A percentile compares a stretch with the other conserved stretches of the same genome.
Evolutionary conservation across 495 filamentous ascomycete genomes (phyloP).

Genomic region (Trypethelium eluteriae): DNA sequence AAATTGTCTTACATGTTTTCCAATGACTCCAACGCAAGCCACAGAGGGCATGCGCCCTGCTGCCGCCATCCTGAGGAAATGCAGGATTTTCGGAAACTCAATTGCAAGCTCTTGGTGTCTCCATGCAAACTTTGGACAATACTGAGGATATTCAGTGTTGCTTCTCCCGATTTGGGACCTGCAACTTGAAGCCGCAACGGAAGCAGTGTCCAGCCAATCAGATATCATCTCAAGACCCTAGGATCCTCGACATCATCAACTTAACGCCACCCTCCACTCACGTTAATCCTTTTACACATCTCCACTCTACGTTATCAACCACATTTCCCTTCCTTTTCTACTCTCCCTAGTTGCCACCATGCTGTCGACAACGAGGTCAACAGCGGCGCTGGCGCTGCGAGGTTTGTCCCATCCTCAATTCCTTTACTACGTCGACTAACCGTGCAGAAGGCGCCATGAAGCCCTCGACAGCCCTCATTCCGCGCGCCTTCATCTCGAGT

Average conservation of each 20-base stretch:
- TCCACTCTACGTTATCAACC: constrained; percentile 19
- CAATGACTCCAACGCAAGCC: constrained; percentile 87
- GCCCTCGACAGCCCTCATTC: constrained; percentile 51
- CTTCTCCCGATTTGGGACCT: background rate
- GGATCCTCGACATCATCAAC: constrained; percentile 11
- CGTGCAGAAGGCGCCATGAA: constrained; percentile 28
- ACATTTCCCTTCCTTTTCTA: constrained; percentile 21
- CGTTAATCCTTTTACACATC: constrained; percentile 15
- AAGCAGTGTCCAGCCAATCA: background rate
- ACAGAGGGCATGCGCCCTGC: constrained; percentile 51
- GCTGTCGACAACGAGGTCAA: constrained; percentile 56
- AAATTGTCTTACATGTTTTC: constrained; percentile 60
- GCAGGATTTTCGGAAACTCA: background rate
- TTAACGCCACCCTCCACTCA: constrained; percentile 12
- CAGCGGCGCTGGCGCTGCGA: constrained; percentile 61
- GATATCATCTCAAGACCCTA: background rate
- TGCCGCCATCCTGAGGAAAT: background rate
- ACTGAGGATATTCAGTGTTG: too few species aligned
- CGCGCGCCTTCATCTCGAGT: constrained; percentile 56
- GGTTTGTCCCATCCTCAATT: constrained; percentile 42
- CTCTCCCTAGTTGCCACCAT: constrained; percentile 38
- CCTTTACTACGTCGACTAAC: background rate
- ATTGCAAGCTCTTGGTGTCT: background rate
- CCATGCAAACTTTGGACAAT: background rate
- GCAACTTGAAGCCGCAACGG: background rate